Percentiles rank a stretch among this genome's conserved stretches.
phyloP scores from a whole-genome alignment of 106 monocot genomes.

The Platanthera guangdongensis region DNA sequence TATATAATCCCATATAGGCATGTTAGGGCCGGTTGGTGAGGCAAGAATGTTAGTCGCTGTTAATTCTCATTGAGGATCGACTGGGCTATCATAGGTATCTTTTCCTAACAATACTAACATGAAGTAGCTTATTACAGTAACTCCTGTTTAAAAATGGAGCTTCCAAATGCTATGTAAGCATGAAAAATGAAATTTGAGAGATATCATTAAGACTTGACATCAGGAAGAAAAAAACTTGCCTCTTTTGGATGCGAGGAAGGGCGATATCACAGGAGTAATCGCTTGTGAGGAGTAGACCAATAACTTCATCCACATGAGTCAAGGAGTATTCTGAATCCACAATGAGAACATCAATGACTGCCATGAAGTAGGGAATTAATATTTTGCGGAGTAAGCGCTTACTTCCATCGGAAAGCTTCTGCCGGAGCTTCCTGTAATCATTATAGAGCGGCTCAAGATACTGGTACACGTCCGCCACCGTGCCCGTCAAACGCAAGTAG shows the following conservation, averaged over 20 bases:
- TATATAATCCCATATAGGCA: too few species aligned
- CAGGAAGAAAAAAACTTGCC: conserved; percentile 27
- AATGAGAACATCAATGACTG: not conserved
- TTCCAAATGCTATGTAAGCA: not conserved
- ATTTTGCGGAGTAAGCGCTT: conserved; percentile 14
- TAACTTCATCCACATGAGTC: conserved; percentile 88
- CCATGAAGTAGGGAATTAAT: not conserved
- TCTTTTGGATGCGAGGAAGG: conserved; percentile 77
- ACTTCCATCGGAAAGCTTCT: conserved; percentile 65
- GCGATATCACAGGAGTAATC: conserved; percentile 93
- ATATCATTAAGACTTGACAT: not conserved
- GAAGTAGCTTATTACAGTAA: conserved; percentile 1
- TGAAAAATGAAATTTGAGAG: not conserved
- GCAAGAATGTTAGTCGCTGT: too few species aligned
- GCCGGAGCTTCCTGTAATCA: conserved; percentile 77
- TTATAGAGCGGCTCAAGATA: conserved; percentile 93
- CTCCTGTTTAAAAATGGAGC: not conserved
- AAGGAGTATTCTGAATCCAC: conserved; percentile 38
- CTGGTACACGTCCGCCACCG: conserved; percentile 81
- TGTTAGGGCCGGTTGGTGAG: too few species aligned
- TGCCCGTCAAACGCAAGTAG: conserved; percentile 71
- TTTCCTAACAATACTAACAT: too few species aligned
- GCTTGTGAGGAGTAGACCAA: conserved; percentile 75
- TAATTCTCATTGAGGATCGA: too few species aligned
- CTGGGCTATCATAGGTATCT: too few species aligned